Conservation (phyloP, 768 basidiomycete species). For the Panellus pusillus region DNA sequence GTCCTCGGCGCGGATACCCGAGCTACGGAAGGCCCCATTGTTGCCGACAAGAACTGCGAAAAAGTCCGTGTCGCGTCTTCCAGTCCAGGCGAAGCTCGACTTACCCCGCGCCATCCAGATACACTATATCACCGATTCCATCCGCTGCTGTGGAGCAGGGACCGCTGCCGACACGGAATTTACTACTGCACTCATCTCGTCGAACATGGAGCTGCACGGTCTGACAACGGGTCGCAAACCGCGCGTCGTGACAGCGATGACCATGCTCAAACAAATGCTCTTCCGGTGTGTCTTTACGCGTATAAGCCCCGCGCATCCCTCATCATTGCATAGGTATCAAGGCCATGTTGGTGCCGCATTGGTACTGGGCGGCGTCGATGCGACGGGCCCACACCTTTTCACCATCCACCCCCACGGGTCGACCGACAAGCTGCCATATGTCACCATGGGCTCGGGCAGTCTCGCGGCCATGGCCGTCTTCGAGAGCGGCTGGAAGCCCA, state of each 20-base stretch:
- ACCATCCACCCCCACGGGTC: slow-evolving; percentile 96
- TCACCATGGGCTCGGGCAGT: slow-evolving; percentile 97
- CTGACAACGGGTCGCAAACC: slow-evolving; percentile 91
- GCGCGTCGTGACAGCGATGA: slow-evolving; percentile 96
- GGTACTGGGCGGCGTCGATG: slow-evolving; percentile 95
- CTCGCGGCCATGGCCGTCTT: slow-evolving; percentile 99
- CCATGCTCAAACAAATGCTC: slow-evolving; percentile 32
- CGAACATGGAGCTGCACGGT: slow-evolving; percentile 92
- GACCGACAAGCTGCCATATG: slow-evolving; percentile 97
- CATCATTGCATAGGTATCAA: slow-evolving; percentile 62
- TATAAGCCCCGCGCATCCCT: background rate
- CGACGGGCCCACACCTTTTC: slow-evolving; percentile 92
- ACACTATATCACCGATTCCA: slow-evolving; percentile 93
- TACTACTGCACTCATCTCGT: slow-evolving; percentile 91
- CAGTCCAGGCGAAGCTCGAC: background rate
- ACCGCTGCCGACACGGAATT: slow-evolving; percentile 99
- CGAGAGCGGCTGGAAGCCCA: slow-evolving; percentile 78
- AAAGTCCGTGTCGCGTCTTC: slow-evolving; percentile 58
- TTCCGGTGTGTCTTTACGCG: slow-evolving; percentile 11
- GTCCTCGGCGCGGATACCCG: slow-evolving; percentile 95
- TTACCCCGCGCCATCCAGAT: slow-evolving; percentile 54
- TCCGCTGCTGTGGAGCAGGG: slow-evolving; percentile 97
- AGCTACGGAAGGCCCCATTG: slow-evolving; percentile 91
- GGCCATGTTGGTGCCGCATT: slow-evolving; percentile 94
- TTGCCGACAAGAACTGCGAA: slow-evolving; percentile 99